Percentiles rank a stretch among this genome's conserved stretches.
phyloP scores from a whole-genome alignment of 768 basidiomycete species.

The Atractiella rhizophila region DNA sequence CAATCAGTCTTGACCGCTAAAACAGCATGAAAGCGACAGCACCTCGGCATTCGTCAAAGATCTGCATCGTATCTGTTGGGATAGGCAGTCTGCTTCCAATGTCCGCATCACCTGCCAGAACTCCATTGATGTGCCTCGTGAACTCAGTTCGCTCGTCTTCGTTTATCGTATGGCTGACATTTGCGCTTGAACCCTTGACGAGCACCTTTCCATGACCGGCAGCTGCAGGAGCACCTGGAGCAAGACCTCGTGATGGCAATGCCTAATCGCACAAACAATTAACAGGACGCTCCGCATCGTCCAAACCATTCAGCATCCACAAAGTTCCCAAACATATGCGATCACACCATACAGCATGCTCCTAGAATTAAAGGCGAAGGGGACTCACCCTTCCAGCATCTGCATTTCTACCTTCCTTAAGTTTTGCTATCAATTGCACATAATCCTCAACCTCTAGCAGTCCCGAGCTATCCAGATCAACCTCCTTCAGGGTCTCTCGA shows the following conservation, averaged over 20 bases:
- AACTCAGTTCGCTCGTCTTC: conserved; percentile 46
- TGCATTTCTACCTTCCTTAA: conserved; percentile 25
- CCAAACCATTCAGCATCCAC: too few relatives aligned
- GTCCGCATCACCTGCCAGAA: conserved; percentile 73
- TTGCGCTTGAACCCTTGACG: conserved; percentile 13
- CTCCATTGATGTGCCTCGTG: conserved; percentile 93
- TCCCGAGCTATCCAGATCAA: conserved; percentile 71
- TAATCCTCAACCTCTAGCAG: conserved; percentile 93
- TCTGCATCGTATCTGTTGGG: conserved; percentile 87
- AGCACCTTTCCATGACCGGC: conserved; percentile 10
- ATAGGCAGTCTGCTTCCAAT: conserved; percentile 62
- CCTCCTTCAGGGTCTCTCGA: conserved; percentile 53
- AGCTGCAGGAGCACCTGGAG: conserved; percentile 3
- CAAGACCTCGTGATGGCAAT: too few relatives aligned
- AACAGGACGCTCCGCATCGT: too few relatives aligned
- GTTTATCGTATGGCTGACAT: conserved; percentile 29
- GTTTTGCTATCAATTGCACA: conserved; percentile 79
- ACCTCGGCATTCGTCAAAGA: conserved; percentile 79
- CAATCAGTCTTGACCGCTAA: neutral
- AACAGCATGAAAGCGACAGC: conserved; percentile 1
- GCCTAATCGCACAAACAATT: too few relatives aligned
- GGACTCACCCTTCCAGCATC: neutral
- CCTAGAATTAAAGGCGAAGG: too few relatives aligned
- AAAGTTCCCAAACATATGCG: too few relatives aligned
- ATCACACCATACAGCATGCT: too few relatives aligned